Base-by-base conservation (phyloP, 257 asterid species). In the Fraxinus pennsylvanica region DNA sequence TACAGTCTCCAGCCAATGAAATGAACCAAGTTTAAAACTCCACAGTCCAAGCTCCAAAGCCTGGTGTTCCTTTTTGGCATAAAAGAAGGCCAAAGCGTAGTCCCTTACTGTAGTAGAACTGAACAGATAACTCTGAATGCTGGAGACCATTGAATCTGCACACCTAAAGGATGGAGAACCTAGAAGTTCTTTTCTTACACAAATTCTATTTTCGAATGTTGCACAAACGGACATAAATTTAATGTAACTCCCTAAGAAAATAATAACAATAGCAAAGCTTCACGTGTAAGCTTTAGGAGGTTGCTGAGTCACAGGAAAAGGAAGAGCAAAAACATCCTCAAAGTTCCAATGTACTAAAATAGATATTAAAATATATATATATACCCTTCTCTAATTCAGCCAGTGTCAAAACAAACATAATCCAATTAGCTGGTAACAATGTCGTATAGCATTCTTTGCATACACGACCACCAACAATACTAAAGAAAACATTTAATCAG, bases 211-310 rank as follows among this genome's bases (percentile, higher is more conserved):
- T 21, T 61, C 68, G 22, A 76, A 32, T 41, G 76, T 29, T 4
- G 77, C n/a, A 15, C 22, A 30, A 50, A 22, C 2, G 14, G n/a
- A 71, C n/a, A 38, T 75, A 15, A 54, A 7, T 13, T 69, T 61
- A 36, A 70, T n/a, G 61, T 21, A 74, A 21, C 57, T 22, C 21
- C 12, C 33, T 6, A 66, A 33, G 52, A 41, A 38, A 76, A 12
- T 25, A 39, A 10, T 76, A 66, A 12, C 57, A 38, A 68, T 35
- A 76, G 67, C 74, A 43, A 68, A 7, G 27, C 30, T 67, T 67
- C 52, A 29, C 14, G 19, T 45, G 79, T 13, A 30, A 25, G 74
- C 32, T 22, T 67, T 43, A 19, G 21, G 33, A 67, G 66, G 68
- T 19, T 67, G 19, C 63, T 22, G 27, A 66, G 33, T 30, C 45